Evolutionary conservation across 345 rosid genomes (phyloP).

Genomic region (Eucalyptus erythrocorys): DNA sequence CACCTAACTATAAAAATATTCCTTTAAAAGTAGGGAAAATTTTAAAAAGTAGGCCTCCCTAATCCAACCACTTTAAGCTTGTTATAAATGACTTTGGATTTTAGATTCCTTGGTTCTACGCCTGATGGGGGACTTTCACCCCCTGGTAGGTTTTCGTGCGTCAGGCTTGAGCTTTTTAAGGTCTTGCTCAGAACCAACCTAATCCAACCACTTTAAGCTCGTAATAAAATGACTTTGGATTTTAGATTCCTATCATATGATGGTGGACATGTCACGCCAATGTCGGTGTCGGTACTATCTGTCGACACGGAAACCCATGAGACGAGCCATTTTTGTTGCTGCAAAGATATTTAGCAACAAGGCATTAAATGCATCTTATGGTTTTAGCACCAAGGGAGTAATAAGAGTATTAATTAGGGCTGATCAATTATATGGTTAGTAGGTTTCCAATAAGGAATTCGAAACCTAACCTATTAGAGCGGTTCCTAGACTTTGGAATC

Average conservation of each 20-base stretch:
- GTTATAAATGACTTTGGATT: neutral
- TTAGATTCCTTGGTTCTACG: no score
- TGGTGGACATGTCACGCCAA: neutral
- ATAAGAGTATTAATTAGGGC: neutral
- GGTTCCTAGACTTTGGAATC: neutral
- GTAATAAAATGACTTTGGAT: neutral
- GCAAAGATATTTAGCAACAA: neutral
- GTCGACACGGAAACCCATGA: accelerated
- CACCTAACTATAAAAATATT: neutral
- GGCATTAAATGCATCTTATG: neutral
- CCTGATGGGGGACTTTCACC: no score
- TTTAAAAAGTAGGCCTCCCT: neutral
- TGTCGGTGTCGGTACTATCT: neutral
- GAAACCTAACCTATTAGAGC: neutral
- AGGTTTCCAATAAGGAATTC: neutral
- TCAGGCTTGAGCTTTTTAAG: no score
- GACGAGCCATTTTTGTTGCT: neutral
- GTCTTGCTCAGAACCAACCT: no score
- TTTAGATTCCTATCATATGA: neutral
- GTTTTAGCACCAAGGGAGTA: neutral
- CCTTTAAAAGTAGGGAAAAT: neutral
- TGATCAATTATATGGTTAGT: neutral
- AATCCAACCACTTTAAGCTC: neutral
- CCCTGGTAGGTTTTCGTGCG: no score
- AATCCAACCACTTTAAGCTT: neutral